These are phyloP conservation scores for Russula earlei DNA, from an alignment of 768 basidiomycete species.

Conservation along the genomic window DNA sequence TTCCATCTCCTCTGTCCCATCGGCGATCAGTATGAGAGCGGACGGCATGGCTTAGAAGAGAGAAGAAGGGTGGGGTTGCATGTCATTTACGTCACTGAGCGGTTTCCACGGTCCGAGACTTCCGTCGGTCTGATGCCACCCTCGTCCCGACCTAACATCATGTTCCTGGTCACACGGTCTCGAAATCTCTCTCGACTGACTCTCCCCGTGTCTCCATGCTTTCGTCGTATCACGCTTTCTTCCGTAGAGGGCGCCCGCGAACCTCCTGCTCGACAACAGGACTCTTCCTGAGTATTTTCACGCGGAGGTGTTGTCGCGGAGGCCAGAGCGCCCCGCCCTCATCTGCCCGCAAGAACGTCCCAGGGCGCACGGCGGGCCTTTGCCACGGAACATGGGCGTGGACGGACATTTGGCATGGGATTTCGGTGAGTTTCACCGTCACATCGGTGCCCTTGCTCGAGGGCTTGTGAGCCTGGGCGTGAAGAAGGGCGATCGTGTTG, in stretches of 20 bases:
- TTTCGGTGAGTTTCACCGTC: slow-evolving; percentile 57
- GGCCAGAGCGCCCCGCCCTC: slow-evolving; percentile 47
- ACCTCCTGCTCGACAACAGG: slow-evolving; percentile 43
- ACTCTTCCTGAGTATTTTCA: slow-evolving; percentile 58
- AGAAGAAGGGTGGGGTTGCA: too few species aligned
- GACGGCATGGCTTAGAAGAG: slow-evolving; percentile 29
- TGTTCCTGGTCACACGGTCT: neutral
- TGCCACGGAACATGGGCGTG: slow-evolving; percentile 40
- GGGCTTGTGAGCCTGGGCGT: slow-evolving; percentile 65
- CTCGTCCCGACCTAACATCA: neutral
- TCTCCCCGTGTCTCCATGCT: neutral
- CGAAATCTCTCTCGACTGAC: neutral
- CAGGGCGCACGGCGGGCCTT: slow-evolving; percentile 51
- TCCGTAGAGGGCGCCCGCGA: slow-evolving; percentile 47
- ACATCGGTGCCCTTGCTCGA: slow-evolving; percentile 58
- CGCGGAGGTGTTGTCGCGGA: slow-evolving; percentile 41
- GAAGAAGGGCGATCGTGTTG: slow-evolving; percentile 66
- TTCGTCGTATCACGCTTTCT: slow-evolving; percentile 34
- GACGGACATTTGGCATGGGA: slow-evolving; percentile 57
- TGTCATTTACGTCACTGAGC: neutral
- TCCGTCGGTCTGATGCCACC: too few species aligned
- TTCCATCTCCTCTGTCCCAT: slow-evolving; percentile 87
- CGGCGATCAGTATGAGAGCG: slow-evolving; percentile 64
- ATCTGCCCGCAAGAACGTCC: slow-evolving; percentile 53
- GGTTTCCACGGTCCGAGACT: neutral